A percentile compares a stretch with the other conserved stretches of the same genome.
Conservation (phyloP, 2,329 filamentous ascomycete species). For the Torrubiella hemipterigena region DNA sequence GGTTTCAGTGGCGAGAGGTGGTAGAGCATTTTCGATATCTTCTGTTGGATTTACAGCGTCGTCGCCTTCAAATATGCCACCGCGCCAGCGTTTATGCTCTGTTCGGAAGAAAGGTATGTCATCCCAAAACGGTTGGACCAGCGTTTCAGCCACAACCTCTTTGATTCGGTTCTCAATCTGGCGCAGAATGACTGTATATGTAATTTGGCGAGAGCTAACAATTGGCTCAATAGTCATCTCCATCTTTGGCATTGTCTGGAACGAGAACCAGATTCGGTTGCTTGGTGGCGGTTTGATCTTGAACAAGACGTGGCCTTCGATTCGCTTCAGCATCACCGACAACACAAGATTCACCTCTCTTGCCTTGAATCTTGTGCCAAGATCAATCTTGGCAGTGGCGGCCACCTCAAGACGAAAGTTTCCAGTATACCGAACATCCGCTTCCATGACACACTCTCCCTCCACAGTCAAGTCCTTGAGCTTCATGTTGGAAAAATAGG, state of each 20-base stretch:
- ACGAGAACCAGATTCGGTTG: slow-evolving; percentile 92
- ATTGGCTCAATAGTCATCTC: slow-evolving; percentile 92
- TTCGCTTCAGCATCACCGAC: slow-evolving; percentile 69
- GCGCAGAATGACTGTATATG: slow-evolving; percentile 80
- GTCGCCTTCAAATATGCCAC: slow-evolving; percentile 64
- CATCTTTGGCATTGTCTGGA: slow-evolving; percentile 87
- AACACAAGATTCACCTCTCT: slow-evolving; percentile 83
- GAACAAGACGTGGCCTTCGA: slow-evolving; percentile 76
- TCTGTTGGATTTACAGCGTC: slow-evolving; percentile 24
- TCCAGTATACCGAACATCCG: slow-evolving; percentile 79
- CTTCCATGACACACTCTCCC: slow-evolving; percentile 77
- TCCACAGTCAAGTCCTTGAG: slow-evolving; percentile 85
- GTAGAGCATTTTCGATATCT: background rate
- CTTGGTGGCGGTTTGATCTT: slow-evolving; percentile 91
- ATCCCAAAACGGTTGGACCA: slow-evolving; percentile 93
- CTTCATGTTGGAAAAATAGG: slow-evolving; percentile 78
- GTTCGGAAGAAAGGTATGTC: slow-evolving; percentile 87
- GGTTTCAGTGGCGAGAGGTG: background rate
- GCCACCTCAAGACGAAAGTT: slow-evolving; percentile 84
- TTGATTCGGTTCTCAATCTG: slow-evolving; percentile 93
- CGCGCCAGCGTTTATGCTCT: slow-evolving; percentile 63
- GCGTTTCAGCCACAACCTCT: slow-evolving; percentile 82
- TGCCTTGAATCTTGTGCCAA: slow-evolving; percentile 79
- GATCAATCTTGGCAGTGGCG: slow-evolving; percentile 83
- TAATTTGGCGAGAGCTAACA: slow-evolving; percentile 89